Evolutionary conservation across 768 basidiomycete species (phyloP).

Genomic region (Agaricus blazei): DNA sequence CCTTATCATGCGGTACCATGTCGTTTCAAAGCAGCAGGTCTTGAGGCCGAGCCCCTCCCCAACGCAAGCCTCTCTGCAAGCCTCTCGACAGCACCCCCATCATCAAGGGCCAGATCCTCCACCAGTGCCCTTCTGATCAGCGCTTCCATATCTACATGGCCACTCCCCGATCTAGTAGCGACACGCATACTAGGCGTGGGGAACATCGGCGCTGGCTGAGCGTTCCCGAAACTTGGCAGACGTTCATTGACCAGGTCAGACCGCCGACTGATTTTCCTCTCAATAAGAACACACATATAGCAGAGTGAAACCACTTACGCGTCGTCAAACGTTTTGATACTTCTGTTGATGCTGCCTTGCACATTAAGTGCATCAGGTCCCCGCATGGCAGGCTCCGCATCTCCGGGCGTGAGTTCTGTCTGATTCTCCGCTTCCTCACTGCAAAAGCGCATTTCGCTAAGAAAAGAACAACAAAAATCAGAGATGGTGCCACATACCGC

Average conservation of each 20-base stretch:
- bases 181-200: slow-evolving; percentile 56
- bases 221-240: slow-evolving; percentile 47
- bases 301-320: slow-evolving; percentile 44
- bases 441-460: not conserved
- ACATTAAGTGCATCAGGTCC: slow-evolving; percentile 58
- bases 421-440: slow-evolving; percentile 80
- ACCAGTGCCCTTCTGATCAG: slow-evolving; percentile 59
- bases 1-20: slow-evolving; percentile 39
- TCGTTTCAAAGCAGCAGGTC: slow-evolving; percentile 55
- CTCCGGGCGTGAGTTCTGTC: slow-evolving; percentile 50
- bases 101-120: slow-evolving; percentile 45
- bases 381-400: slow-evolving; percentile 20
- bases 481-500: slow-evolving; percentile 47
- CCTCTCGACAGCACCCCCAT: slow-evolving; percentile 27
- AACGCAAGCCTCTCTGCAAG: slow-evolving; percentile 56
- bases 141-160: slow-evolving; percentile 54
- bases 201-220: slow-evolving; percentile 35
- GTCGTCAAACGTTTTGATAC: slow-evolving; percentile 70
- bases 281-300: not conserved
- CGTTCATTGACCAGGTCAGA: slow-evolving; percentile 74
- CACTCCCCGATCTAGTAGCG: slow-evolving; percentile 25
- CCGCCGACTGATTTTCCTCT: slow-evolving; percentile 44
- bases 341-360: slow-evolving; percentile 51
- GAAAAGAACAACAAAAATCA: not conserved
- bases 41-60: slow-evolving; percentile 40